These are phyloP conservation scores for Perkinsus chesapeaki DNA, from an alignment of 169 alveolate species.

Conservation along the genomic window DNA sequence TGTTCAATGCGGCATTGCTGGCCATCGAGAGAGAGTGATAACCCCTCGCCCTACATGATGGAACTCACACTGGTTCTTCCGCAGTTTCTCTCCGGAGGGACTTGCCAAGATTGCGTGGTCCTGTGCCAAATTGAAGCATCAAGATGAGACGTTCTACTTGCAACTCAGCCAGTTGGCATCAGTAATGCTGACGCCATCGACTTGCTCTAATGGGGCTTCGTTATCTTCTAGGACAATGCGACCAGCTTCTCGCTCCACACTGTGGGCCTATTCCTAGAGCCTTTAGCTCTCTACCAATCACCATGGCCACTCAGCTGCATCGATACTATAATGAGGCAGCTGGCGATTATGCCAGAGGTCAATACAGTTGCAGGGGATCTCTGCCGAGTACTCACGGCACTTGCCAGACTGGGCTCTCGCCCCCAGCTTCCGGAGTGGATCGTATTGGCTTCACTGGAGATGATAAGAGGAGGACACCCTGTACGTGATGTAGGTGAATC, in stretches of 20 bases:
- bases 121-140: too few species aligned
- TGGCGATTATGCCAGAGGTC: not conserved
- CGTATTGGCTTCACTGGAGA: not conserved
- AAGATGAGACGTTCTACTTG: too few species aligned
- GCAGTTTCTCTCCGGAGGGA: too few species aligned
- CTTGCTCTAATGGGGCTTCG: too few species aligned
- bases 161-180: too few species aligned
- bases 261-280: not conserved
- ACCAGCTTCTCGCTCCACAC: not conserved
- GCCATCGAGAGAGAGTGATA: too few species aligned
- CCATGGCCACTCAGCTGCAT: not conserved
- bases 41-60: too few species aligned
- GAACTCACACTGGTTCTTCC: too few species aligned
- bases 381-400: not conserved
- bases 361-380: not conserved
- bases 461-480: not conserved
- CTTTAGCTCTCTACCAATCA: not conserved
- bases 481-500: too few species aligned
- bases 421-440: not conserved
- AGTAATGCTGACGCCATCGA: too few species aligned
- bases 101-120: too few species aligned
- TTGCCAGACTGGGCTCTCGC: not conserved
- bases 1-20: not conserved
- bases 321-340: not conserved
- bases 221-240: not conserved